These are phyloP conservation scores for Hericium coralloides DNA, from an alignment of 768 basidiomycete species.

Conservation along the genomic window DNA sequence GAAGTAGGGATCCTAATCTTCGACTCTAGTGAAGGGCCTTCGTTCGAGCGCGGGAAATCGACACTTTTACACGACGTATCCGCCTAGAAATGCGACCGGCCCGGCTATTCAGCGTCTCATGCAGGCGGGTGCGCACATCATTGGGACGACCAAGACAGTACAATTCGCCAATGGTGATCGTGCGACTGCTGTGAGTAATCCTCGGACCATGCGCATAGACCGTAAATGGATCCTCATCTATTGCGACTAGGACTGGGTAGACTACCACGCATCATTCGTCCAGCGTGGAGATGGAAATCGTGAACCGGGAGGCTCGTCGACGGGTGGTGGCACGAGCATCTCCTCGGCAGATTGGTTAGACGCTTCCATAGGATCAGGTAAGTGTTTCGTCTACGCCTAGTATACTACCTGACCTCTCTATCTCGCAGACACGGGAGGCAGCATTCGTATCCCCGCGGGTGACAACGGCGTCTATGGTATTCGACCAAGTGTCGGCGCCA, in stretches of 20 bases:
- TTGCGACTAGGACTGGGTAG: not conserved
- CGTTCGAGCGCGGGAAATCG: not conserved
- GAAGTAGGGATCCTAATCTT: not conserved
- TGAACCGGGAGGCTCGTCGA: not conserved
- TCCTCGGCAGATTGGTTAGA: not conserved
- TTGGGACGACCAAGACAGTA: not conserved
- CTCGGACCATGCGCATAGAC: not conserved
- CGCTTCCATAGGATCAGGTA: not conserved
- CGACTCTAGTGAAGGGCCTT: not conserved
- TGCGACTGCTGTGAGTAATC: not conserved
- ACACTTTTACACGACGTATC: not conserved
- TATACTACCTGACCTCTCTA: not conserved
- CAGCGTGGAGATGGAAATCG: not conserved
- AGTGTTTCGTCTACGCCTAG: not conserved
- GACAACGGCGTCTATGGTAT: not conserved
- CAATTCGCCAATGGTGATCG: not conserved
- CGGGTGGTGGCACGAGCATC: not conserved
- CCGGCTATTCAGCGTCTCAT: not conserved
- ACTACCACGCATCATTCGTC: not conserved
- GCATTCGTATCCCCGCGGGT: not conserved
- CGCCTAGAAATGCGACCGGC: not conserved
- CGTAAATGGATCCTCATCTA: not conserved
- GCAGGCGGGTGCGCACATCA: not conserved
- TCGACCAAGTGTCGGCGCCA: not conserved
- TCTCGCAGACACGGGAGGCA: not conserved